phyloP scores from a whole-genome alignment of 1,284 basidiomycete genomes.

The Boletus sp. region DNA sequence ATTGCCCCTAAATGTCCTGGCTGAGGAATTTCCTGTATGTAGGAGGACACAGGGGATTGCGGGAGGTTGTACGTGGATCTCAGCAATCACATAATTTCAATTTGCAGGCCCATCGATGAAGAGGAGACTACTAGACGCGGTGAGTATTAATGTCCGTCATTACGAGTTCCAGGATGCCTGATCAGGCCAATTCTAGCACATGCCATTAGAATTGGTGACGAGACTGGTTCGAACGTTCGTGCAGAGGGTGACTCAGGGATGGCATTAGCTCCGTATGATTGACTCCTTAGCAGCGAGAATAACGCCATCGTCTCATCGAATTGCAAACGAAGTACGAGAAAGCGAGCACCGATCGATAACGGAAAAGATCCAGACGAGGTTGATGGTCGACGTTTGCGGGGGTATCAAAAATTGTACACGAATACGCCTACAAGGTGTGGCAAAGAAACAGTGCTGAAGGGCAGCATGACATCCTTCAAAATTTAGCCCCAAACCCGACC shows the following conservation, averaged over 20 bases:
- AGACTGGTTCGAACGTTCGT: conserved; percentile 4
- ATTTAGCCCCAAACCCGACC: background rate
- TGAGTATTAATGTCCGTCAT: background rate
- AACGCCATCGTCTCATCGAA: background rate
- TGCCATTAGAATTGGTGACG: background rate
- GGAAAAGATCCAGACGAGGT: too few relatives aligned
- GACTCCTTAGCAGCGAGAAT: background rate
- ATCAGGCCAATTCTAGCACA: background rate
- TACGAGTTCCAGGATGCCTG: background rate
- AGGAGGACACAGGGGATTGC: background rate
- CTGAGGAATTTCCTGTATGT: background rate
- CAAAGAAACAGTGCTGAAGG: background rate
- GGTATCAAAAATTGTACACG: background rate
- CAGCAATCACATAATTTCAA: background rate
- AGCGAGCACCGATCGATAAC: background rate
- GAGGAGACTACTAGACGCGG: background rate
- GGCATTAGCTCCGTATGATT: background rate
- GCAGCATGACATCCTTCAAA: background rate
- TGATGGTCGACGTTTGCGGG: background rate
- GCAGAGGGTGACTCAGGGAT: background rate
- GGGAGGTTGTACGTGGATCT: background rate
- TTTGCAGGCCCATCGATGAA: background rate
- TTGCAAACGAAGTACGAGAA: too few relatives aligned
- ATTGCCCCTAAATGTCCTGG: background rate
- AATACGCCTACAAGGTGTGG: background rate